These are phyloP conservation scores for Paramyrothecium sp. DNA, from an alignment of 2,329 filamentous ascomycete genomes.

Conservation along the genomic window DNA sequence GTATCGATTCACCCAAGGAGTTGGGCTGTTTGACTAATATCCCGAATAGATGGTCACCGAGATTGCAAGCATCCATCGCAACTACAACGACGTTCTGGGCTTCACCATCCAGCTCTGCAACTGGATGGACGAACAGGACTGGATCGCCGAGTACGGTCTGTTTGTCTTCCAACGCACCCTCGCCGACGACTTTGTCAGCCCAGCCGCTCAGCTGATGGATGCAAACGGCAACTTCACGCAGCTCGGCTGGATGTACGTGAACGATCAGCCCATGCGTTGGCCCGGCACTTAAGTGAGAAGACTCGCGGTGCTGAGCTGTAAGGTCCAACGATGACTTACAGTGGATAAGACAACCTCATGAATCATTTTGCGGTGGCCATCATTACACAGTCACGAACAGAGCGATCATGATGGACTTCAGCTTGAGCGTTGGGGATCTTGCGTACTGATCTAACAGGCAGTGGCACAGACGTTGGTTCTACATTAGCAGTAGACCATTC, in stretches of 20 bases:
- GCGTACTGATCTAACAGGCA: too few relatives aligned
- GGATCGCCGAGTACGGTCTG: neutral
- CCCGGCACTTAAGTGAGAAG: neutral
- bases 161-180: neutral
- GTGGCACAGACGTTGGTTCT: too few relatives aligned
- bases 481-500: too few relatives aligned
- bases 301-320: too few relatives aligned
- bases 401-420: too few relatives aligned
- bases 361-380: too few relatives aligned
- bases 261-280: neutral
- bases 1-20: neutral
- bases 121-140: constrained; percentile 1
- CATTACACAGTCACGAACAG: too few relatives aligned
- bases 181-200: neutral
- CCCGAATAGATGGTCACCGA: neutral
- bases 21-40: neutral
- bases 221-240: neutral
- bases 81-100: neutral
- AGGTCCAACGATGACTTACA: too few relatives aligned
- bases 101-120: constrained; percentile 1
- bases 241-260: neutral
- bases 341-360: too few relatives aligned
- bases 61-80: constrained; percentile 1
- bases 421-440: too few relatives aligned
- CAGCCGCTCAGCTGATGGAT: constrained; percentile 1